Conservation (phyloP, 192 early-diverging fungal genomes). For the Coemansia sp. region DNA sequence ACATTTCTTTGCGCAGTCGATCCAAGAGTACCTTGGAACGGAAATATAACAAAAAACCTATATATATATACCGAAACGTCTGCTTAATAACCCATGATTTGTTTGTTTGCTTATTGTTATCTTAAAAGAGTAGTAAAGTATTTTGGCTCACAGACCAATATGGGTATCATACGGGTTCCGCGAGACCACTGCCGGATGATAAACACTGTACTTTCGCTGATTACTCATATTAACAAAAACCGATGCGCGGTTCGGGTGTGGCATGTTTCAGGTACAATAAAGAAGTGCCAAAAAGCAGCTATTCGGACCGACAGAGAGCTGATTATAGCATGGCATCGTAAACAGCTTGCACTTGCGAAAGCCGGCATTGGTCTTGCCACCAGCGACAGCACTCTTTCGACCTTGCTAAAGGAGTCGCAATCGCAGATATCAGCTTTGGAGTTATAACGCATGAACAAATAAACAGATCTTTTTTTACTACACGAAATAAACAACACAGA, state of each 20-base stretch:
- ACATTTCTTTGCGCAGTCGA: too few relatives aligned
- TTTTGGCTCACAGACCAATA: constrained; percentile 25
- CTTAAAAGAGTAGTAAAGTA: constrained; percentile 28
- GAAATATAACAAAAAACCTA: too few relatives aligned
- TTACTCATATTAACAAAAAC: constrained; percentile 22
- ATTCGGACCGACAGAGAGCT: constrained; percentile 38
- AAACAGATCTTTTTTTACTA: too few relatives aligned
- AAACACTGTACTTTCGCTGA: constrained; percentile 19
- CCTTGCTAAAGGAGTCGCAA: constrained; percentile 38
- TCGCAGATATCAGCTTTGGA: constrained; percentile 43
- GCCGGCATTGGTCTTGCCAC: constrained; percentile 6
- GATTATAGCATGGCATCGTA: constrained; percentile 31
- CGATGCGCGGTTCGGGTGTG: constrained; percentile 28
- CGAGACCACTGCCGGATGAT: constrained; percentile 53
- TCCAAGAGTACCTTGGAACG: too few relatives aligned
- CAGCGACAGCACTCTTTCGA: constrained; percentile 7
- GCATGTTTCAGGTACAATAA: constrained; percentile 50
- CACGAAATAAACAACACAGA: too few relatives aligned
- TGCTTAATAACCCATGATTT: background rate
- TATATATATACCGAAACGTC: too few relatives aligned
- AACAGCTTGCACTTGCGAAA: constrained; percentile 18
- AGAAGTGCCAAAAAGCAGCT: constrained; percentile 46
- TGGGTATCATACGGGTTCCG: constrained; percentile 44
- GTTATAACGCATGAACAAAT: constrained; percentile 4
- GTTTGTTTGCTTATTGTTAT: background rate